Conservation (phyloP, 2,329 filamentous ascomycete species). For the Cadophora malorum region DNA sequence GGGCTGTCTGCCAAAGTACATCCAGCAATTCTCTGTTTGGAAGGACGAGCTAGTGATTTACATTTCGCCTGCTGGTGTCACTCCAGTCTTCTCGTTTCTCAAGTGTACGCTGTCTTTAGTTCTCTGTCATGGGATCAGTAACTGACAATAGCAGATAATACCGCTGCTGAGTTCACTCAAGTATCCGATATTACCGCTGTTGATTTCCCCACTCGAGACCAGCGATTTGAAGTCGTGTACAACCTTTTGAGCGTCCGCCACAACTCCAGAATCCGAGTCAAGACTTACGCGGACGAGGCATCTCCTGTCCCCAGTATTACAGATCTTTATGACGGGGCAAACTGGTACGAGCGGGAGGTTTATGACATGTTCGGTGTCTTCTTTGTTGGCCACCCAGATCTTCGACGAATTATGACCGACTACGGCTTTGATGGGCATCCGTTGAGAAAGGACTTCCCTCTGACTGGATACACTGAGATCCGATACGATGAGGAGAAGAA, state of each 20-base stretch:
- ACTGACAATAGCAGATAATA: slow-evolving; percentile 71
- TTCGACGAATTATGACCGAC: slow-evolving; percentile 98
- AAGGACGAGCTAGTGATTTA: slow-evolving; percentile 98
- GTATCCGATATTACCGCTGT: slow-evolving; percentile 91
- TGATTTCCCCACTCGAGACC: slow-evolving; percentile 93
- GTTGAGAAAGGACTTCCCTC: slow-evolving; percentile 94
- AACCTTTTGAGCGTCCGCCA: slow-evolving; percentile 95
- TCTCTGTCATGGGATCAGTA: background rate
- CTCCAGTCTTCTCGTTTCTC: slow-evolving; percentile 92
- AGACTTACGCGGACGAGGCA: slow-evolving; percentile 98
- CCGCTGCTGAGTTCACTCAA: slow-evolving; percentile 94
- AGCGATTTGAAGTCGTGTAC: slow-evolving; percentile 98
- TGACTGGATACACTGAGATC: slow-evolving; percentile 98
- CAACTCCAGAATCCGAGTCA: slow-evolving; percentile 95
- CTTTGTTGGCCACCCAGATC: slow-evolving; percentile 92
- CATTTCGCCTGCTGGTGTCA: slow-evolving; percentile 84
- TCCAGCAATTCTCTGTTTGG: slow-evolving; percentile 99
- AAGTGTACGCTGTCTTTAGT: slow-evolving; percentile 60
- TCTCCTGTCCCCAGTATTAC: slow-evolving; percentile 91
- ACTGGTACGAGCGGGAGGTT: slow-evolving; percentile 98
- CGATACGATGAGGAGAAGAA: slow-evolving; percentile 99
- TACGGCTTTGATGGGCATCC: slow-evolving; percentile 99
- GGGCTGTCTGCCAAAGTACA: slow-evolving; percentile 95
- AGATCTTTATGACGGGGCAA: slow-evolving; percentile 87
- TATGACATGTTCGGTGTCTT: slow-evolving; percentile 98